Evolutionary conservation across 179 eudicot species (phyloP).

Genomic region (Beta lomatogona): DNA sequence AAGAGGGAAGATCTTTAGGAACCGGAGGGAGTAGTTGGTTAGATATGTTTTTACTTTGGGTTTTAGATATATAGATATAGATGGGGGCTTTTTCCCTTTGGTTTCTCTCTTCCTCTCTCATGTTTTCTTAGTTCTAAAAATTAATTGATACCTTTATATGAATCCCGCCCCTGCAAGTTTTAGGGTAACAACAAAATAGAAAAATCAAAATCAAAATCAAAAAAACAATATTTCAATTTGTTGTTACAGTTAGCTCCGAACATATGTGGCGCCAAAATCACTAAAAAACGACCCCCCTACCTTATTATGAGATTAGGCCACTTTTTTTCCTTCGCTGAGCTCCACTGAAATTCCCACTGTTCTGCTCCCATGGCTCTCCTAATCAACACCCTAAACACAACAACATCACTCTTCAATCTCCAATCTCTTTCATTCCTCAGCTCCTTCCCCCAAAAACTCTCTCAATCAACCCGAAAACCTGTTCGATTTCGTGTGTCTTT

Average conservation of each 20-base stretch:
- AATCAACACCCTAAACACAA: constrained; percentile 19
- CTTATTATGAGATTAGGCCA: not conserved
- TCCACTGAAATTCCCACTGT: not conserved
- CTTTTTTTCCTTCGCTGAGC: not conserved
- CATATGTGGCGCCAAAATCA: constrained; percentile 26
- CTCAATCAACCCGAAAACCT: constrained; percentile 6
- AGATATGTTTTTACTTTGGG: too few relatives aligned
- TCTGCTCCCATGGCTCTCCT: constrained; percentile 33
- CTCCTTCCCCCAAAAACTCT: constrained; percentile 16
- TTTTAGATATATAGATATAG: too few relatives aligned
- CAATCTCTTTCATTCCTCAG: constrained; percentile 25
- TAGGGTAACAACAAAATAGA: too few relatives aligned
- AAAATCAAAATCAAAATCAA: too few relatives aligned
- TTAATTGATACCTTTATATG: too few relatives aligned
- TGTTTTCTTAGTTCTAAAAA: too few relatives aligned
- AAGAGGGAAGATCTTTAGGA: too few relatives aligned
- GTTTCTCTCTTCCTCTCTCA: too few relatives aligned
- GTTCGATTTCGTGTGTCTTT: constrained; percentile 3
- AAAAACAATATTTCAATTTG: too few relatives aligned
- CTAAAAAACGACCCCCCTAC: not conserved
- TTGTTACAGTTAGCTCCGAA: not conserved
- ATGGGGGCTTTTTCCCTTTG: too few relatives aligned
- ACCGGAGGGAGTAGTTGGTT: too few relatives aligned
- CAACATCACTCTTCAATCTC: constrained; percentile 18
- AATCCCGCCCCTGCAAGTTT: too few relatives aligned